These are phyloP conservation scores for Gleditsia sinensis DNA, from an alignment of 306 rosid genomes.

Conservation along the genomic window DNA sequence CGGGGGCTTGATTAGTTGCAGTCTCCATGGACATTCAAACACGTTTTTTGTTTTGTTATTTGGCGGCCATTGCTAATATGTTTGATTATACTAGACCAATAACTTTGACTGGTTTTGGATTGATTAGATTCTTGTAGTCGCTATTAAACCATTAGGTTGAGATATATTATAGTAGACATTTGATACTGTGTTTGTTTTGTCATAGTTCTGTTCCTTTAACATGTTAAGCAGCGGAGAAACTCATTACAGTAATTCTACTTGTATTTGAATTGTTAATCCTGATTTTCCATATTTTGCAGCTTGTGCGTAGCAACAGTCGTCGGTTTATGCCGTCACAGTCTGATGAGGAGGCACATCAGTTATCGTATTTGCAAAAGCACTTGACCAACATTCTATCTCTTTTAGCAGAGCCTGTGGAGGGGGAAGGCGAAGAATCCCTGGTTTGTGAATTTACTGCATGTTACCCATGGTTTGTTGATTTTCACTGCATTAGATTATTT, in stretches of 20 bases:
- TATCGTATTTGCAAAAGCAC: conserved; percentile 94
- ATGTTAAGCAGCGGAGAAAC: conserved; percentile 6
- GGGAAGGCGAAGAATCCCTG: conserved; percentile 88
- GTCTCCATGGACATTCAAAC: not conserved
- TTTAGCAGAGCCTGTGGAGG: conserved; percentile 88
- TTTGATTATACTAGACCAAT: not conserved
- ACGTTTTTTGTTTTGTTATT: not conserved
- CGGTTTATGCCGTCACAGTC: conserved; percentile 84
- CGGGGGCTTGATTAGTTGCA: not conserved
- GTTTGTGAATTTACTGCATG: conserved; percentile 60
- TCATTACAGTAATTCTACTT: conserved; percentile 18
- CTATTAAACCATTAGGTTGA: not conserved
- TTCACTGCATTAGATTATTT: conserved; percentile 9
- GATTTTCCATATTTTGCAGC: conserved; percentile 60
- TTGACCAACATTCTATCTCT: conserved; percentile 88
- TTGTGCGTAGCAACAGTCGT: conserved; percentile 97
- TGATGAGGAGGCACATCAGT: conserved; percentile 97
- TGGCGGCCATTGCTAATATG: too few species aligned
- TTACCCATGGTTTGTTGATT: conserved; percentile 4
- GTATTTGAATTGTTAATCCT: conserved; percentile 15
- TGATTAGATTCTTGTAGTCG: not conserved
- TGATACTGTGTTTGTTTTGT: not conserved
- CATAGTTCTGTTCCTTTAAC: conserved; percentile 5
- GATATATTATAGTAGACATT: not conserved
- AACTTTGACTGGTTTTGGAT: not conserved